Evolutionary conservation across 768 basidiomycete species (phyloP).

Genomic region (Lentinula boryana): DNA sequence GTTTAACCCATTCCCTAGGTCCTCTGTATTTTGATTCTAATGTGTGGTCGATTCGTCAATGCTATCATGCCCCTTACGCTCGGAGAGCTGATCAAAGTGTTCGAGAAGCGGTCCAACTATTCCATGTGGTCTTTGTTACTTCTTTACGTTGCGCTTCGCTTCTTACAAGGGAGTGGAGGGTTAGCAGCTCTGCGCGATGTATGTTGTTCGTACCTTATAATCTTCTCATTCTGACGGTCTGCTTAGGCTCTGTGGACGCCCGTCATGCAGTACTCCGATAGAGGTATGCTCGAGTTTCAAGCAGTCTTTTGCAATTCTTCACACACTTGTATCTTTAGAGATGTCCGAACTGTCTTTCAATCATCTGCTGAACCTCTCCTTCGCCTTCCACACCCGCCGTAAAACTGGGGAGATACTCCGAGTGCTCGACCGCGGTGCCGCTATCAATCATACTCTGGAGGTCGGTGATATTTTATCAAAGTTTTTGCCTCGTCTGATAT

Average conservation of each 20-base stretch:
- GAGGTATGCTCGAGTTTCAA: constrained; percentile 31
- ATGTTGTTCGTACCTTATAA: constrained; percentile 12
- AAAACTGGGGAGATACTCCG: constrained; percentile 85
- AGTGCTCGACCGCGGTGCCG: constrained; percentile 77
- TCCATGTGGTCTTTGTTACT: constrained; percentile 69
- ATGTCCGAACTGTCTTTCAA: constrained; percentile 86
- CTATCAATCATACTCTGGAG: constrained; percentile 79
- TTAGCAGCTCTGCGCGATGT: constrained; percentile 62
- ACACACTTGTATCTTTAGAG: constrained; percentile 32
- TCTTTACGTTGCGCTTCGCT: constrained; percentile 62
- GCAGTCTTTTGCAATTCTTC: background rate
- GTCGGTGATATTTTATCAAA: constrained; percentile 22
- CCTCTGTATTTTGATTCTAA: constrained; percentile 63
- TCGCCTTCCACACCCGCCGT: constrained; percentile 74
- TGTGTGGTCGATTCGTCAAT: constrained; percentile 75
- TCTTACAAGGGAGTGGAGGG: constrained; percentile 74
- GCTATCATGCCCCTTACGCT: constrained; percentile 65
- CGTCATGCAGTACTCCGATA: constrained; percentile 85
- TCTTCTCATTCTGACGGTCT: background rate
- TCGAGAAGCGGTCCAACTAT: constrained; percentile 38
- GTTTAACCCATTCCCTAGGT: constrained; percentile 28
- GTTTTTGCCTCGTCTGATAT: constrained; percentile 4
- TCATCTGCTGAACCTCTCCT: constrained; percentile 81
- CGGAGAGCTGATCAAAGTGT: constrained; percentile 53
- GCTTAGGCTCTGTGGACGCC: constrained; percentile 71